Conservation (phyloP, 768 basidiomycete genomes). For the Boletales sp. region DNA sequence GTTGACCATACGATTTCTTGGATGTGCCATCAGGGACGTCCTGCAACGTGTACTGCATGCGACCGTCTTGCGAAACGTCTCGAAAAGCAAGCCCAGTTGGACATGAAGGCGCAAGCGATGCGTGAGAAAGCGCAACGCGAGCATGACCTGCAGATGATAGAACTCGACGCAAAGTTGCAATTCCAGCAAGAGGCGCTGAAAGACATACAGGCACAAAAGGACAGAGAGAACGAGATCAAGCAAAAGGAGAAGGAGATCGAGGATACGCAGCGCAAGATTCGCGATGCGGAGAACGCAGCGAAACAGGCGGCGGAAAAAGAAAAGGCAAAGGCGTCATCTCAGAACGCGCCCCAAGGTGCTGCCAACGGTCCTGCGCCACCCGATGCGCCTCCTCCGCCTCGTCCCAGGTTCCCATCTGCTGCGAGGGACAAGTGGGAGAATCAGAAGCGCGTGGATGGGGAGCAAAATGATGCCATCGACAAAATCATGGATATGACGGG, state of each 20-base stretch:
- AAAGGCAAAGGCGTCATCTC: constrained; percentile 1
- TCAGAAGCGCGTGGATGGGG: constrained; percentile 55
- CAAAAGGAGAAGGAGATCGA: constrained; percentile 47
- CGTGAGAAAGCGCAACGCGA: constrained; percentile 43
- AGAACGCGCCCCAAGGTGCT: neutral
- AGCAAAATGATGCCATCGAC: constrained; percentile 50
- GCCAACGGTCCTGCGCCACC: constrained; percentile 3
- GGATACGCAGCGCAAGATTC: constrained; percentile 21
- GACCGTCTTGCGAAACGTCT: constrained; percentile 39
- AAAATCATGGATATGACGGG: constrained; percentile 68
- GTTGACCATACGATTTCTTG: constrained; percentile 41
- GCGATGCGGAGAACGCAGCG: constrained; percentile 8
- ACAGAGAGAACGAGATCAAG: constrained; percentile 38
- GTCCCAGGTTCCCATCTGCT: constrained; percentile 26
- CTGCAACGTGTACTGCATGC: constrained; percentile 43
- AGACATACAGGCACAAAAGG: constrained; percentile 40
- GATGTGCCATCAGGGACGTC: constrained; percentile 42
- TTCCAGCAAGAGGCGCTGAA: constrained; percentile 26
- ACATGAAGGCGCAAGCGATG: constrained; percentile 39
- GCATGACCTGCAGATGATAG: constrained; percentile 41
- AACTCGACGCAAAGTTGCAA: constrained; percentile 41
- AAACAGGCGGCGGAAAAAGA: constrained; percentile 9
- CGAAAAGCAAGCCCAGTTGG: constrained; percentile 38
- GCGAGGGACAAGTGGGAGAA: constrained; percentile 52
- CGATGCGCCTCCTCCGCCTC: constrained; percentile 6